Evolutionary conservation across 2,329 filamentous ascomycete species (phyloP).

Genomic region (Samsoniella hepiali): DNA sequence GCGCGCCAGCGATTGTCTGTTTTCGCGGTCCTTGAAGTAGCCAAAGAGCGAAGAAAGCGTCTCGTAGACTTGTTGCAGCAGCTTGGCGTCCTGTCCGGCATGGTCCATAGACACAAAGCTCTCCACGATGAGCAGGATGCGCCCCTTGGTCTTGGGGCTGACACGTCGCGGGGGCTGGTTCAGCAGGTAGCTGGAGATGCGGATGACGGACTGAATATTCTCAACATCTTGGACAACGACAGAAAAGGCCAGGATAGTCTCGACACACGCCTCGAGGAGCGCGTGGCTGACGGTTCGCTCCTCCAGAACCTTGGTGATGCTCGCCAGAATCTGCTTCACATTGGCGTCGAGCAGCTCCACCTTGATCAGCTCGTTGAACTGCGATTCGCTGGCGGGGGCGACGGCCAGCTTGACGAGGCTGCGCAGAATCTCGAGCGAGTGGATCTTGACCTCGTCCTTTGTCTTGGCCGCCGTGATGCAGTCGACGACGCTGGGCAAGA

Average conservation of each 20-base stretch:
- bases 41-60: slow-evolving; percentile 80
- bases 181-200: slow-evolving; percentile 76
- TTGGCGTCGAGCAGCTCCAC: slow-evolving; percentile 55
- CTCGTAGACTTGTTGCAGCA: slow-evolving; percentile 65
- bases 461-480: slow-evolving; percentile 69
- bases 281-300: slow-evolving; percentile 62
- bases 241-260: slow-evolving; percentile 73
- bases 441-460: slow-evolving; percentile 83
- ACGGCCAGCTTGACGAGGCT: slow-evolving; percentile 62
- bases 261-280: slow-evolving; percentile 74
- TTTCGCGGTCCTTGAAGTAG: slow-evolving; percentile 80
- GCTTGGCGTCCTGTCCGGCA: slow-evolving; percentile 35
- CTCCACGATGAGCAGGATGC: slow-evolving; percentile 75
- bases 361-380: slow-evolving; percentile 56
- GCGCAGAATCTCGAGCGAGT: slow-evolving; percentile 71
- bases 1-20: slow-evolving; percentile 69
- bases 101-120: slow-evolving; percentile 69
- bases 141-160: slow-evolving; percentile 76
- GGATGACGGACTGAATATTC: slow-evolving; percentile 73
- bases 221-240: slow-evolving; percentile 64
- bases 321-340: slow-evolving; percentile 59
- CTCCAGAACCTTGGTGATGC: slow-evolving; percentile 66
- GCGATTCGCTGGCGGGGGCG: slow-evolving; percentile 51
- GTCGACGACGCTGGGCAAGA: slow-evolving; percentile 70
- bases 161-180: slow-evolving; percentile 82